Percentiles rank a stretch among this genome's conserved stretches.
Conservation (phyloP, 139 green algal genomes). For the Haematococcus sp. region DNA sequence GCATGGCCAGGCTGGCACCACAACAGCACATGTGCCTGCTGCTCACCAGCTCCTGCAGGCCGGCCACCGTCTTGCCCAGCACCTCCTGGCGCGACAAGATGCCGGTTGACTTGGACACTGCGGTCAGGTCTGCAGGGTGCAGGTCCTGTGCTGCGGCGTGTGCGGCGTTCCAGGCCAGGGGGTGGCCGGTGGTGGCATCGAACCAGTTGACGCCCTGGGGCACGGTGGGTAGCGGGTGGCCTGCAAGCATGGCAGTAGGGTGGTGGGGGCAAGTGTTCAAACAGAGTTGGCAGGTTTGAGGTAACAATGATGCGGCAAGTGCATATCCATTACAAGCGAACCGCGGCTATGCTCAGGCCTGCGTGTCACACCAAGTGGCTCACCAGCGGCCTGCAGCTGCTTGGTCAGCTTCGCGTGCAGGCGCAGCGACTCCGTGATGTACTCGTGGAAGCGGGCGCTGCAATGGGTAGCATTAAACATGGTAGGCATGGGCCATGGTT, state of each 20-base stretch:
- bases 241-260: too few relatives aligned
- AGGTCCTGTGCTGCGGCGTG: background rate
- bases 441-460: background rate
- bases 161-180: constrained; percentile 1
- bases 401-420: background rate
- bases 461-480: too few relatives aligned
- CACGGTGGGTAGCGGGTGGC: too few relatives aligned
- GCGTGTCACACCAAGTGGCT: background rate
- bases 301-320: too few relatives aligned
- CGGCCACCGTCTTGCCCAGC: constrained; percentile 52
- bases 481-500: too few relatives aligned
- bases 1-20: too few relatives aligned
- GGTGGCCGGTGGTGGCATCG: background rate
- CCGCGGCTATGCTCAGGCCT: too few relatives aligned
- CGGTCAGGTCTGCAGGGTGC: background rate
- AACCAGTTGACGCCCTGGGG: too few relatives aligned
- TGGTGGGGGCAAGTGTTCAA: too few relatives aligned
- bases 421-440: background rate
- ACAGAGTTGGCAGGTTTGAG: too few relatives aligned
- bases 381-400: background rate
- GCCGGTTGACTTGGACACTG: background rate
- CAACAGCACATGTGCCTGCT: too few relatives aligned
- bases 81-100: constrained; percentile 26
- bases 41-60: constrained; percentile 64
- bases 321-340: too few relatives aligned